Base-by-base conservation (phyloP, 257 asterid species). In the Gentiana dahurica region DNA sequence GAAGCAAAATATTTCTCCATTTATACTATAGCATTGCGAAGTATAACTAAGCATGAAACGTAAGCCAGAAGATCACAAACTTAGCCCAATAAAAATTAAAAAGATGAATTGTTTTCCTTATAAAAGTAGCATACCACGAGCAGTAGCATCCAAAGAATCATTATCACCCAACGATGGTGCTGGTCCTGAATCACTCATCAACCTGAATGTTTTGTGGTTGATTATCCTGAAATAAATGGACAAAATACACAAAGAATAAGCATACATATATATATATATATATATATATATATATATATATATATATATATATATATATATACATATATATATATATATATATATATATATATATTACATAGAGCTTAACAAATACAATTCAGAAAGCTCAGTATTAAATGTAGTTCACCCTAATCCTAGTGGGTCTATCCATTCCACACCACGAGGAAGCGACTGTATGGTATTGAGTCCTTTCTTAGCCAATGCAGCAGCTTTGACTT, bases 391-490 rank as follows among this genome's bases (percentile, higher is more conserved):
- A 51, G 60, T 62, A 54, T 39, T 43, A 59, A 52, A 71, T 48
- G 52, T 41, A 24, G 7, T 59, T 66, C 87, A 91, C 98, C 98
- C 98, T 72, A 91, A 74, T 65, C 98, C 96, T 60, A 91, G 86
- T 68, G 98, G 98, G 77, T 91, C 98, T 71, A 91, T 82, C 84
- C 92, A 87, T 69, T 91, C 98, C 92, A 91, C 85, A 78, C 96
- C 98, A 52, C 98, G 94, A 45, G 98, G 98, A 67, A 91, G 94
- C 6, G 98, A 91, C 57, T 80, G 94, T 53, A 83, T 36, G 67
- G 62, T 68, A 71, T 57, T 85, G 63, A 91, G 87, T 65, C 81
- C 92, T 73, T 85, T 91, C 67, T 62, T 75, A 35, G 77, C 79
- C 65, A 65, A 36, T 33, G 76, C 80, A 58, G 79, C 58, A 51